phyloP scores from a whole-genome alignment of 2,329 filamentous ascomycete genomes.

The Biscogniauxia marginata region DNA sequence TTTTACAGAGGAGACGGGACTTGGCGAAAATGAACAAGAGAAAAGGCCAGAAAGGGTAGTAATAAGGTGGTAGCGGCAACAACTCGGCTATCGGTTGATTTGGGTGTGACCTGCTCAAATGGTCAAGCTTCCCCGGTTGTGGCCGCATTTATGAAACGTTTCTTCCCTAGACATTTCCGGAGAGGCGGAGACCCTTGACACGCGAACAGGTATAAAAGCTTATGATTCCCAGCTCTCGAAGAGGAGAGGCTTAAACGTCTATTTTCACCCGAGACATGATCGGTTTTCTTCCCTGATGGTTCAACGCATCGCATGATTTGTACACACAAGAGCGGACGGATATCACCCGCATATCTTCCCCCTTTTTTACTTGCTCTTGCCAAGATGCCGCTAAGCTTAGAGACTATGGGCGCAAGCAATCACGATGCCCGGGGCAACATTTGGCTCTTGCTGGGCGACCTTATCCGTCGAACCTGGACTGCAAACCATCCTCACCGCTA shows the following conservation, averaged over 20 bases:
- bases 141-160: slow-evolving; percentile 6
- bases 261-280: not conserved
- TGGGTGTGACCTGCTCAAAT: not conserved
- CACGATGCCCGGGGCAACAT: not conserved
- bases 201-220: not conserved
- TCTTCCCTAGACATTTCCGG: not conserved
- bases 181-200: not conserved
- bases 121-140: slow-evolving; percentile 1
- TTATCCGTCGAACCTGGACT: too few relatives aligned
- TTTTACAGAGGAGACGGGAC: too few relatives aligned
- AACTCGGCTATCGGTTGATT: not conserved
- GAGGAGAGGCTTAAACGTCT: not conserved
- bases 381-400: not conserved
- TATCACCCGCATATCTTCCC: too few relatives aligned
- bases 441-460: not conserved
- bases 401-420: not conserved
- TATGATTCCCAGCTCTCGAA: not conserved
- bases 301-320: not conserved
- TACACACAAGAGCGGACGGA: too few relatives aligned
- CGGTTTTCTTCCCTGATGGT: too few relatives aligned
- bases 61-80: not conserved
- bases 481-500: not conserved
- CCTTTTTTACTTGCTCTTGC: too few relatives aligned
- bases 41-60: too few relatives aligned
- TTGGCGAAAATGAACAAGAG: too few relatives aligned